Evolutionary conservation across 2,329 filamentous ascomycete genomes (phyloP), one percentile per base, ranked within the genome.

Genomic region (Botrytis pseudocinerea): DNA sequence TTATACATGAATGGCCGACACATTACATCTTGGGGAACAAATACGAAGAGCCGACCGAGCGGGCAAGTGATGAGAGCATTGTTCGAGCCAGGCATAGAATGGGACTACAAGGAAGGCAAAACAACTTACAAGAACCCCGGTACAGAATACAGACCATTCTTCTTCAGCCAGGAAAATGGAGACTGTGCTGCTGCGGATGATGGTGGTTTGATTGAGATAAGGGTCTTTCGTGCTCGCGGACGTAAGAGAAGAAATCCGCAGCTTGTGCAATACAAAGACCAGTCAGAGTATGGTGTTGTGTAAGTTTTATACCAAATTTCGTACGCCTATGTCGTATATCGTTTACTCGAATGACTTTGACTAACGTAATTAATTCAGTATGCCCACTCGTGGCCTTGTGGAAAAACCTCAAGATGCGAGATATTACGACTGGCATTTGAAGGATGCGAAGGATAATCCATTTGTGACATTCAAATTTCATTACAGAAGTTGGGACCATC

Each of bases 381-480:
- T 86, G 59, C 84, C 86, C 2, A 88, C 84, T 54, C 84, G 84
- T n/a, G 87, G 87, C 22, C 80, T 89, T 10, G 72, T 89, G 4
- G 85, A 88, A 28, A 82, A 82, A 28, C 86, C 87, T 4, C 82
- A 88, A 76, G 83, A 87, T 62, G 82, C 84, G 18, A 83, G 80
- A 18, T 89, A 84, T 78, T 89, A 86, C 76, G 83, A 87, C 75
- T 90, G 85, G 80, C 79, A 83, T 61, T 81, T 90, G 5, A 77
- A 84, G 35, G 88, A 90, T 72, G 79, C 86, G 0, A 86, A 83
- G 71, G 84, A 88, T 61, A 82, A 79, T 2, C 88, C 88, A 0
- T 89, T 85, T 75, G 85, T 84, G 7, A 84, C 83, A 0, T 90
- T 89, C 74, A 83, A 83, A 40, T 88, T 89, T 74, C 86, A 90